Evolutionary conservation across 1,284 basidiomycete genomes (phyloP), one percentile per base, ranked within the genome.

Genomic region (Ceratobasidium sp.): DNA sequence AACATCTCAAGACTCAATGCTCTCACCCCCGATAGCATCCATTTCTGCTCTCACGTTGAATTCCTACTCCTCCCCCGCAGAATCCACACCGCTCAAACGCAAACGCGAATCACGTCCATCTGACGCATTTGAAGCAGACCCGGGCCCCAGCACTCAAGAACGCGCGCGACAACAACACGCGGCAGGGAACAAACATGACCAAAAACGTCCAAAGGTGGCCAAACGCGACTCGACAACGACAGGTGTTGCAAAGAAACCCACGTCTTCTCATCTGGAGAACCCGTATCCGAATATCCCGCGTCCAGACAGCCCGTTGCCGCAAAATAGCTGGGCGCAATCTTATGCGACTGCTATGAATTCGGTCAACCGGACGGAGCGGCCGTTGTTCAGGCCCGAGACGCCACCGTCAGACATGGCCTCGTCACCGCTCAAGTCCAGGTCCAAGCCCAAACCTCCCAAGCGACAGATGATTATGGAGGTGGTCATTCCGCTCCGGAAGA

Each of bases 391-490:
- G n/a, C 59, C 59, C 2, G 59, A 52, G 21, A 62, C 58, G 36
- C 49, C 59, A 29, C 33, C 59, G 21, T 14, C n/a, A n/a, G 49
- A 53, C 25, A 44, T 49, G 19, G 19, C n/a, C 6, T 21, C 21
- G n/a, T 44, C 14, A 30, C 33, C 53, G 41, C n/a, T 13, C n/a
- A 19, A 7, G n/a, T 27, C 23, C n/a, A 19, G 21, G n/a, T 27
- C 36, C 36, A 13, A 39, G n/a, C 30, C 19, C 23, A 23, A 49
- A 27, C 14, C 21, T 52, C 30, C 14, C 59, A 64, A 64, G 14
- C 59, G 21, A 30, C 47, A 49, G 49, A 52, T 64, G 59, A 64
- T 64, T 16, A 64, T 64, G 59, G 59, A 64, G 36, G 59, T 64
- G 2, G 59, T 64, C 16, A 30, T 64, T 21, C 59, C 59, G 27